phyloP scores from a whole-genome alignment of 208 protist genomes.

The Naegleria gruberi region DNA sequence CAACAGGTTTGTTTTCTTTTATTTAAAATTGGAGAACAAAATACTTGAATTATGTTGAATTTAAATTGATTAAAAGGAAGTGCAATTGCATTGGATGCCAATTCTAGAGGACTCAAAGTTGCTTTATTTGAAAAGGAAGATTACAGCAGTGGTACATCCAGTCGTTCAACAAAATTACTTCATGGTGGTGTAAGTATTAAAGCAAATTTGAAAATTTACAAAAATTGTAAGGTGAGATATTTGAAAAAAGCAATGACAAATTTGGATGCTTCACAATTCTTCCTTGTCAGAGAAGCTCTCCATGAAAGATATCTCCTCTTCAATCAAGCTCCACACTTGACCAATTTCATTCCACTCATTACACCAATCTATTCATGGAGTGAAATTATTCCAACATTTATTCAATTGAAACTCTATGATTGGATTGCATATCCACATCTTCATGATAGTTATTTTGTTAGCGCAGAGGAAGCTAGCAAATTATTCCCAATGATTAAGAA shows the following conservation, averaged over 20 bases:
- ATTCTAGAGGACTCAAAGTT: constrained; percentile 73
- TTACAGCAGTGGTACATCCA: constrained; percentile 85
- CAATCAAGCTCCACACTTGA: constrained; percentile 81
- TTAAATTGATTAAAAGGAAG: too few species aligned
- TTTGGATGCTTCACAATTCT: constrained; percentile 65
- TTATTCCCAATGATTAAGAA: constrained; percentile 17
- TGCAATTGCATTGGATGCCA: constrained; percentile 77
- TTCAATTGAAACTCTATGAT: constrained; percentile 75
- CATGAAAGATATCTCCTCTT: constrained; percentile 80
- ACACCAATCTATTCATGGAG: constrained; percentile 76
- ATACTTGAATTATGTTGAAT: too few species aligned
- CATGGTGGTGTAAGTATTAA: constrained; percentile 92
- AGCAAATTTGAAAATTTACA: too few species aligned
- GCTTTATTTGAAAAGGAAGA: constrained; percentile 88
- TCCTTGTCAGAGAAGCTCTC: constrained; percentile 77
- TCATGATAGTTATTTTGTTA: neutral
- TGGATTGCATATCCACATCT: constrained; percentile 51
- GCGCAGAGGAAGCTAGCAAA: neutral
- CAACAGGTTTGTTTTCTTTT: too few species aligned
- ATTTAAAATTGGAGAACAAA: too few species aligned
- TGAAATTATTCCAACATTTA: constrained; percentile 67
- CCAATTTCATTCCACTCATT: constrained; percentile 74
- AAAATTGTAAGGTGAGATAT: too few species aligned
- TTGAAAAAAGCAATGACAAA: constrained; percentile 56
- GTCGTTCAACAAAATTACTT: constrained; percentile 89